Conservation (phyloP, 495 filamentous ascomycete genomes). For the Cenococcum geophilum region DNA sequence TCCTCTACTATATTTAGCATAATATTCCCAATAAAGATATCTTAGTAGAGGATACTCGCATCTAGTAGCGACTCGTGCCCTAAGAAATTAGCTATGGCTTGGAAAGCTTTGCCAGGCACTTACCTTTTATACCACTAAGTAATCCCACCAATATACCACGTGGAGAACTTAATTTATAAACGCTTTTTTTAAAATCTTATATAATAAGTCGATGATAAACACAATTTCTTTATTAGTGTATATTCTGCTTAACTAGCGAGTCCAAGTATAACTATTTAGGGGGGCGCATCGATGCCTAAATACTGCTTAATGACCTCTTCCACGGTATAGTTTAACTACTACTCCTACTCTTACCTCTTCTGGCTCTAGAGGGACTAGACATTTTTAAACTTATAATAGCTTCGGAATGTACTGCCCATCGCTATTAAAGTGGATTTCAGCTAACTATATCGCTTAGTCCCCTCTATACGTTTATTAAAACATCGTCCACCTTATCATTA, state of each 20-base stretch:
- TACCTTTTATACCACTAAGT: slow-evolving; percentile 24
- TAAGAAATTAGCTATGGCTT: slow-evolving; percentile 22
- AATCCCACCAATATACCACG: slow-evolving; percentile 20
- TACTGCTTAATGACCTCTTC: slow-evolving; percentile 19
- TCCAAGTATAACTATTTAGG: slow-evolving; percentile 21
- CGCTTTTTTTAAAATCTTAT: slow-evolving; percentile 21
- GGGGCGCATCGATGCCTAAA: slow-evolving; percentile 18
- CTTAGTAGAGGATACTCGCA: no score
- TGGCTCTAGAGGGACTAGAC: no score
- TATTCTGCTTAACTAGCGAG: slow-evolving; percentile 26
- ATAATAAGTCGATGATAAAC: no score
- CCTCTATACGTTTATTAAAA: slow-evolving; percentile 27
- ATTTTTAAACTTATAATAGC: no score
- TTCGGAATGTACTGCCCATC: not conserved
- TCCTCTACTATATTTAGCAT: slow-evolving; percentile 39
- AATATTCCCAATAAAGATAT: no score
- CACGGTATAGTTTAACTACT: not conserved
- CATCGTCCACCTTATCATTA: slow-evolving; percentile 32
- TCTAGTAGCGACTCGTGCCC: slow-evolving; percentile 30
- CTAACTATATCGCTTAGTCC: slow-evolving; percentile 32
- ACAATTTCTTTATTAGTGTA: slow-evolving; percentile 17
- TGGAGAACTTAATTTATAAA: slow-evolving; percentile 22
- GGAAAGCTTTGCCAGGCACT: slow-evolving; percentile 7
- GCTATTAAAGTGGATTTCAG: slow-evolving; percentile 15
- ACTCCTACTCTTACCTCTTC: not conserved